These are phyloP conservation scores for Teratosphaeria zuluensis DNA, from an alignment of 2,329 filamentous ascomycete species.

Conservation along the genomic window DNA sequence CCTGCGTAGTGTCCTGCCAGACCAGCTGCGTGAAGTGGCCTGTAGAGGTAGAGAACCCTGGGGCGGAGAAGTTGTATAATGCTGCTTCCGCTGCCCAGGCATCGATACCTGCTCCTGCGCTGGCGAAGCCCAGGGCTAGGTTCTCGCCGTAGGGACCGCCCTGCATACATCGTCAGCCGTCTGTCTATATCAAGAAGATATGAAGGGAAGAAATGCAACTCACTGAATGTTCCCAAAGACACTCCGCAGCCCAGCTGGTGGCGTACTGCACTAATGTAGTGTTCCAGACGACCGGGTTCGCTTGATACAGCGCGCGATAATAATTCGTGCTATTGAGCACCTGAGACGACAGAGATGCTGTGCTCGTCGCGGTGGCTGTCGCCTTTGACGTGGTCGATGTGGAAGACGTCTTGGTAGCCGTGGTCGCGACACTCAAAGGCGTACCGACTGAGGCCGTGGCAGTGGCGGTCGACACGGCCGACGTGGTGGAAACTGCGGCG, in stretches of 20 bases:
- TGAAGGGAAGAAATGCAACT: not conserved
- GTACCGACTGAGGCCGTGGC: not conserved
- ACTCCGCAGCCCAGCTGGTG: conserved; percentile 17
- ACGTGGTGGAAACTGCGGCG: not conserved
- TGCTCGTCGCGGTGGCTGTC: not conserved
- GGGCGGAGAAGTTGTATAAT: conserved; percentile 19
- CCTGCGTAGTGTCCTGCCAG: conserved; percentile 21
- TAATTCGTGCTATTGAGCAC: conserved; percentile 26
- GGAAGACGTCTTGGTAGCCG: not conserved
- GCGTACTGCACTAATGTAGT: conserved; percentile 18
- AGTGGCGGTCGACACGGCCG: not conserved
- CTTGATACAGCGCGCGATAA: conserved; percentile 17
- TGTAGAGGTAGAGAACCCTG: conserved; percentile 15
- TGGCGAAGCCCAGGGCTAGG: conserved; percentile 18
- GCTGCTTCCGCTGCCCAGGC: conserved; percentile 23
- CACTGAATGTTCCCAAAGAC: conserved; percentile 23
- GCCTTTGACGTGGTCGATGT: not conserved
- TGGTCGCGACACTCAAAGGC: not conserved
- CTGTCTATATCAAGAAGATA: no score
- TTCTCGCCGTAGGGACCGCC: conserved; percentile 25
- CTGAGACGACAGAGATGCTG: conserved; percentile 5
- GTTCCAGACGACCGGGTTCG: conserved; percentile 19
- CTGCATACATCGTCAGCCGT: conserved; percentile 2
- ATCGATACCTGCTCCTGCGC: conserved; percentile 17
- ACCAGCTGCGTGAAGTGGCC: conserved; percentile 28